A percentile compares a stretch with the other conserved stretches of the same genome.
Conservation (phyloP, 1,139 yeast genomes). For the Geotrichum restrictum region DNA sequence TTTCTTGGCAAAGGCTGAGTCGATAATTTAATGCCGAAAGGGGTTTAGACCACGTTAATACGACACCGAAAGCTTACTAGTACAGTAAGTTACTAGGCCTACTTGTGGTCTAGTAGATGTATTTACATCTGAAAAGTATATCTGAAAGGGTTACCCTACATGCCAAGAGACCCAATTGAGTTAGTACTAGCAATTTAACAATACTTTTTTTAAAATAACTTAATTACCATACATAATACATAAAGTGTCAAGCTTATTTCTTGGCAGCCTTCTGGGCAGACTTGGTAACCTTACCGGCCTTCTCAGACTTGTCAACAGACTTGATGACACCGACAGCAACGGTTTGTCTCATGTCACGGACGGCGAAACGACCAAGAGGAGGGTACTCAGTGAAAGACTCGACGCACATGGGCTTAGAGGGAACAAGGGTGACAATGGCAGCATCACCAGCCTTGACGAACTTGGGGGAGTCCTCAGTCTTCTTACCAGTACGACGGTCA, state of each 20-base stretch:
- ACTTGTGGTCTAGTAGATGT: too few relatives aligned
- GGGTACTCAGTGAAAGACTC: conserved; percentile 97
- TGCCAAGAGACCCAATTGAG: too few relatives aligned
- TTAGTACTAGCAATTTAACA: neutral
- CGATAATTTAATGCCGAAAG: too few relatives aligned
- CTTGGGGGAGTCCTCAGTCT: conserved; percentile 76
- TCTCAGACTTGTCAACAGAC: conserved; percentile 92
- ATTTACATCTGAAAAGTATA: too few relatives aligned
- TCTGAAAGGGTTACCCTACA: neutral
- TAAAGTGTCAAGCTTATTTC: conserved; percentile 56
- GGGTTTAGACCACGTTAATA: too few relatives aligned
- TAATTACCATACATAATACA: neutral
- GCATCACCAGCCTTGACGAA: conserved; percentile 92
- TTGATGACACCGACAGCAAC: conserved; percentile 99
- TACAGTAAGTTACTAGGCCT: too few relatives aligned
- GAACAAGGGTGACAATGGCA: conserved; percentile 85
- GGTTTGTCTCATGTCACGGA: conserved; percentile 99
- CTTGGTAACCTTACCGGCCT: conserved; percentile 99
- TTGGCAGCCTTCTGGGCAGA: conserved; percentile 98
- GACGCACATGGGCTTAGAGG: conserved; percentile 96
- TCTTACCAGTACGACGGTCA: conserved; percentile 93
- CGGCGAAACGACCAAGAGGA: conserved; percentile 98
- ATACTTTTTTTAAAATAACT: neutral
- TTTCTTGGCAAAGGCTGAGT: neutral
- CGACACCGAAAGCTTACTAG: too few relatives aligned